Conservation (phyloP, 2,329 filamentous ascomycete genomes). For the Diaporthe sp. region DNA sequence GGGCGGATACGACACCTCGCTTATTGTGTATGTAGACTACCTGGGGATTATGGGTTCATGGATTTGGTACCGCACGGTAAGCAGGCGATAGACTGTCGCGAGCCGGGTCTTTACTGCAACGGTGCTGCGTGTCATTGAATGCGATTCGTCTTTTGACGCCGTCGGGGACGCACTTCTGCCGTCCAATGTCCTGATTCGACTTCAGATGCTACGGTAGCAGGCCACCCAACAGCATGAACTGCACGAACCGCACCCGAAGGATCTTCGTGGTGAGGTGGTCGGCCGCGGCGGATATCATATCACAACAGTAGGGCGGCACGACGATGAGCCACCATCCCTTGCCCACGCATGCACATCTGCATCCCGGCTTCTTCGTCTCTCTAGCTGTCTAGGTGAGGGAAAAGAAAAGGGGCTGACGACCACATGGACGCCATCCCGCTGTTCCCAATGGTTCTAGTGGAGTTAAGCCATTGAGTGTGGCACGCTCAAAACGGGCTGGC, state of each 20-base stretch:
- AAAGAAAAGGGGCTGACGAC: constrained; percentile 12
- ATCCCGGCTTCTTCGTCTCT: constrained; percentile 4
- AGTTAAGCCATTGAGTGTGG: constrained; percentile 26
- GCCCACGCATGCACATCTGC: background rate
- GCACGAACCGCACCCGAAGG: background rate
- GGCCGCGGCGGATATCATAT: constrained; percentile 14
- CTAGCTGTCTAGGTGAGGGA: background rate
- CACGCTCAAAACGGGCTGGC: constrained; percentile 32
- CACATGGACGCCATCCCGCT: constrained; percentile 13
- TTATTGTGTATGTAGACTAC: background rate
- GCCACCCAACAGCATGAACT: background rate
- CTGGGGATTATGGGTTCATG: constrained; percentile 3
- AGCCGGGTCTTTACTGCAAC: constrained; percentile 7
- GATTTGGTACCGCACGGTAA: constrained; percentile 6
- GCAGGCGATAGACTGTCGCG: constrained; percentile 13
- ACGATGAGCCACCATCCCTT: background rate
- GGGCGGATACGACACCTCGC: constrained; percentile 32
- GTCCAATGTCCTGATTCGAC: constrained; percentile 20
- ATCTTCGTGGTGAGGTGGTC: constrained; percentile 1
- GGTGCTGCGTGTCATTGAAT: background rate
- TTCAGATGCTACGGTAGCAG: background rate
- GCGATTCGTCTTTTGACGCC: constrained; percentile 29
- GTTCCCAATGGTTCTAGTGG: constrained; percentile 21
- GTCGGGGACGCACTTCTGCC: constrained; percentile 12
- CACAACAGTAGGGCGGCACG: background rate